Evolutionary conservation across 331 rosid genomes (phyloP).

Genomic region (Acacia concinna): DNA sequence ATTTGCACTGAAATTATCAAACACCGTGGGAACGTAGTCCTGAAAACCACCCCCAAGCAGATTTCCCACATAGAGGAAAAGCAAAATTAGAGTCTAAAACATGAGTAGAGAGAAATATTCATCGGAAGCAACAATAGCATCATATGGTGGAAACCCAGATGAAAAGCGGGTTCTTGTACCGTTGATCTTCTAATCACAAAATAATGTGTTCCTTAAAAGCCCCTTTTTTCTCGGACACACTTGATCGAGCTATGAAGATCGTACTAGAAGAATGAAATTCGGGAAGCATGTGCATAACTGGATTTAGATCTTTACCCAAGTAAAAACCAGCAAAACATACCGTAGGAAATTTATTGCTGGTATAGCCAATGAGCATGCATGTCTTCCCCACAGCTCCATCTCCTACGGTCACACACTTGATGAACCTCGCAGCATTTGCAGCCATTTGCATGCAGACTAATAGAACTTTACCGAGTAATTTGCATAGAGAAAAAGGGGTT

Average conservation of each 20-base stretch:
- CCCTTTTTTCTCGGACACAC: background rate
- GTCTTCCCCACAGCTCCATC: slow-evolving; percentile 95
- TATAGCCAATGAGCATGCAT: slow-evolving; percentile 89
- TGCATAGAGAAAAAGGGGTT: slow-evolving; percentile 22
- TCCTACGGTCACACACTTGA: slow-evolving; percentile 87
- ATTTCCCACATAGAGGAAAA: too few relatives aligned
- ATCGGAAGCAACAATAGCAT: slow-evolving; percentile 26
- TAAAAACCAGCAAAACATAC: slow-evolving; percentile 35
- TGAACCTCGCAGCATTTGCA: slow-evolving; percentile 81
- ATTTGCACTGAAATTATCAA: slow-evolving; percentile 93
- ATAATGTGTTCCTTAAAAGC: background rate
- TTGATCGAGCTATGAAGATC: slow-evolving; percentile 19
- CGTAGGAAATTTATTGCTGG: slow-evolving; percentile 85
- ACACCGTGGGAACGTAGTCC: slow-evolving; percentile 91
- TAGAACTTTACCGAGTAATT: slow-evolving; percentile 21
- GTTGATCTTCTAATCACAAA: background rate
- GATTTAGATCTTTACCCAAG: slow-evolving; percentile 31
- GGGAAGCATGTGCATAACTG: slow-evolving; percentile 26
- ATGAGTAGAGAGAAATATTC: slow-evolving; percentile 18
- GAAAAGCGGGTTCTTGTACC: background rate
- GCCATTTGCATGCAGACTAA: slow-evolving; percentile 54
- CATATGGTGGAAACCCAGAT: slow-evolving; percentile 22
- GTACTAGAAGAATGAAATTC: slow-evolving; percentile 35
- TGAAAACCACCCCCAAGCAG: slow-evolving; percentile 38
- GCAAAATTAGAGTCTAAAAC: slow-evolving; percentile 27